A percentile compares a stretch with the other conserved stretches of the same genome.
Evolutionary conservation across 306 rosid species (phyloP).

Genomic region (Begonia fuchsioides): DNA sequence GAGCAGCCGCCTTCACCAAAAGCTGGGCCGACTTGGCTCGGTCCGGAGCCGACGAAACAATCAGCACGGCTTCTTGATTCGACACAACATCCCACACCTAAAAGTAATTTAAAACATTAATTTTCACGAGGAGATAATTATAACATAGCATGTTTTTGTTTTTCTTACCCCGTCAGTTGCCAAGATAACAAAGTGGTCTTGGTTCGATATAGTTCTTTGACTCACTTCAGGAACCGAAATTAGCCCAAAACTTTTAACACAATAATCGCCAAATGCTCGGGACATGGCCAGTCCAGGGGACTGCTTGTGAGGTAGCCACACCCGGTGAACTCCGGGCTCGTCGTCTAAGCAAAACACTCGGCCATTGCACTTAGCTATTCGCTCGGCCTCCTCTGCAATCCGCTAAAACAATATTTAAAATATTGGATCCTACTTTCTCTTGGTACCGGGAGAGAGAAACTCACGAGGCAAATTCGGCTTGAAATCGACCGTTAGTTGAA

Average conservation of each 20-base stretch:
- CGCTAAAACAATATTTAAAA: slow-evolving; percentile 7
- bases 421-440: background rate
- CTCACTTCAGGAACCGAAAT: slow-evolving; percentile 85
- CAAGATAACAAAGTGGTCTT: slow-evolving; percentile 67
- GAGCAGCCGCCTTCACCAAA: slow-evolving; percentile 55
- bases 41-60: slow-evolving; percentile 41
- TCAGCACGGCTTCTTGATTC: slow-evolving; percentile 71
- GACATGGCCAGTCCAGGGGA: slow-evolving; percentile 89
- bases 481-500: slow-evolving; percentile 86
- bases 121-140: no score
- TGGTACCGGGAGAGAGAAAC: slow-evolving; percentile 10
- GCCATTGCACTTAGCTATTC: slow-evolving; percentile 67
- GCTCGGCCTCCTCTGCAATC: slow-evolving; percentile 71
- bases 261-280: slow-evolving; percentile 85
- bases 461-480: slow-evolving; percentile 89
- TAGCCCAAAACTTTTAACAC: slow-evolving; percentile 63
- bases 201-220: slow-evolving; percentile 34
- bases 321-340: slow-evolving; percentile 73
- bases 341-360: slow-evolving; percentile 63
- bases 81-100: slow-evolving; percentile 93
- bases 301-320: slow-evolving; percentile 65
- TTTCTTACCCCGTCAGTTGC: slow-evolving; percentile 76
- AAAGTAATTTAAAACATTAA: no score
- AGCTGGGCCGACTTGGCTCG: slow-evolving; percentile 42
- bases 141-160: no score